A percentile compares a stretch with the other conserved stretches of the same genome.
These are phyloP conservation scores for Aegilops tauschii DNA, from an alignment of 176 grass and related monocot species.

Conservation along the genomic window DNA sequence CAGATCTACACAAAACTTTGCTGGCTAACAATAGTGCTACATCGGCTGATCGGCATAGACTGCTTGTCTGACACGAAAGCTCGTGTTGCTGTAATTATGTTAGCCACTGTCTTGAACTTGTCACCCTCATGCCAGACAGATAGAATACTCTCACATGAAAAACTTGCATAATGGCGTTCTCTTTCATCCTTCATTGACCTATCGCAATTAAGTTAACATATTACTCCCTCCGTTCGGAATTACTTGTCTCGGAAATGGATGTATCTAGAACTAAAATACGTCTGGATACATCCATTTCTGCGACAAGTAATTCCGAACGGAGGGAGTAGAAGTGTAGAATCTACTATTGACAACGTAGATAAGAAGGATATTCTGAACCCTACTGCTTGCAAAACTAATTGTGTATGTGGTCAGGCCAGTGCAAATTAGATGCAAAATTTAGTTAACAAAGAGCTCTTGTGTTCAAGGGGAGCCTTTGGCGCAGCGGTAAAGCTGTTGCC, in stretches of 20 bases:
- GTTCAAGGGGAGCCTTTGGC: background rate
- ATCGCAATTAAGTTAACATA: background rate
- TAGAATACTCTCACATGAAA: background rate
- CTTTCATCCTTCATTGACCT: background rate
- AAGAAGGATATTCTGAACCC: background rate
- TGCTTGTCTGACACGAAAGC: background rate
- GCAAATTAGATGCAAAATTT: conserved; percentile 1
- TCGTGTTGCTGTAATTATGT: background rate
- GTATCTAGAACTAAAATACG: too few relatives aligned
- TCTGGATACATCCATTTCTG: too few relatives aligned
- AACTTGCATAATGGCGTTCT: background rate
- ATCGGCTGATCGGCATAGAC: background rate
- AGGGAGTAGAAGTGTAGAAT: background rate
- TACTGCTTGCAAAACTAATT: conserved; percentile 10
- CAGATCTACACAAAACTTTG: background rate
- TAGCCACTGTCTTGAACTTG: background rate
- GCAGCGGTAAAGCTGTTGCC: too few relatives aligned
- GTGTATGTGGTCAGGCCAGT: background rate
- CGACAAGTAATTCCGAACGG: too few relatives aligned
- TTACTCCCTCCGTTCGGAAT: too few relatives aligned
- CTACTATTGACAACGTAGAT: background rate
- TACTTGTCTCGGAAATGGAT: too few relatives aligned
- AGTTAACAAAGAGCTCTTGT: conserved; percentile 5
- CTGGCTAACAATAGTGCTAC: background rate
- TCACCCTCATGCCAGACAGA: background rate